phyloP scores from a whole-genome alignment of 768 basidiomycete species.

The Tremella fuciformis region DNA sequence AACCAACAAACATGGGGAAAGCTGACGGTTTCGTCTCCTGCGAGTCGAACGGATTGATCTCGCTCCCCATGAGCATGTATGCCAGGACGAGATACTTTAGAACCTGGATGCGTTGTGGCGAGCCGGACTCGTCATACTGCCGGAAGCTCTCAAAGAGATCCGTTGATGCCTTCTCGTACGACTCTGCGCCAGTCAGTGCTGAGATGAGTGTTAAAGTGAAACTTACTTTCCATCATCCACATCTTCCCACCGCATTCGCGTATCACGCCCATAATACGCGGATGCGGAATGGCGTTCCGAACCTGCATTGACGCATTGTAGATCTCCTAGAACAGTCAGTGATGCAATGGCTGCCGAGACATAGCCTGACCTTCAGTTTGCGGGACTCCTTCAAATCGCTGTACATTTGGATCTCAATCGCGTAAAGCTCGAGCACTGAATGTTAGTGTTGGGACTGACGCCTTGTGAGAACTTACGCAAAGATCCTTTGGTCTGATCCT shows the following conservation, averaged over 20 bases:
- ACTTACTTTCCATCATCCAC: conserved; percentile 99
- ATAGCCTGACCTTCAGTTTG: conserved; percentile 73
- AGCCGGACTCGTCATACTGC: conserved; percentile 97
- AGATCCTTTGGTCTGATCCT: conserved; percentile 81
- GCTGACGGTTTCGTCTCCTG: conserved; percentile 95
- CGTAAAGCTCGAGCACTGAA: conserved; percentile 83
- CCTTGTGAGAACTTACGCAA: conserved; percentile 55
- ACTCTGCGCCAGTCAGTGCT: conserved; percentile 58
- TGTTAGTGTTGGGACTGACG: conserved; percentile 1
- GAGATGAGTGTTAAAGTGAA: neutral
- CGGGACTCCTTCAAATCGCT: conserved; percentile 93
- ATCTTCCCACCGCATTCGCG: conserved; percentile 99
- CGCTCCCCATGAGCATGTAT: conserved; percentile 96
- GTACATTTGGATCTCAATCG: conserved; percentile 99
- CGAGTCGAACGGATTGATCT: conserved; percentile 98
- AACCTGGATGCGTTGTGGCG: conserved; percentile 93
- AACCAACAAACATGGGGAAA: neutral
- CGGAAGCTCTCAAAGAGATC: conserved; percentile 99
- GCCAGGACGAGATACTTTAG: conserved; percentile 96
- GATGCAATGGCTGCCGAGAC: neutral
- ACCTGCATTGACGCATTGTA: conserved; percentile 93
- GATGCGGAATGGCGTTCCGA: conserved; percentile 94
- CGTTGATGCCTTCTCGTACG: conserved; percentile 94
- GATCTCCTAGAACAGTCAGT: conserved; percentile 66
- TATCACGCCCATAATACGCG: conserved; percentile 97